phyloP scores from a whole-genome alignment of 768 basidiomycete genomes.

The Panaeolus papilionaceus region DNA sequence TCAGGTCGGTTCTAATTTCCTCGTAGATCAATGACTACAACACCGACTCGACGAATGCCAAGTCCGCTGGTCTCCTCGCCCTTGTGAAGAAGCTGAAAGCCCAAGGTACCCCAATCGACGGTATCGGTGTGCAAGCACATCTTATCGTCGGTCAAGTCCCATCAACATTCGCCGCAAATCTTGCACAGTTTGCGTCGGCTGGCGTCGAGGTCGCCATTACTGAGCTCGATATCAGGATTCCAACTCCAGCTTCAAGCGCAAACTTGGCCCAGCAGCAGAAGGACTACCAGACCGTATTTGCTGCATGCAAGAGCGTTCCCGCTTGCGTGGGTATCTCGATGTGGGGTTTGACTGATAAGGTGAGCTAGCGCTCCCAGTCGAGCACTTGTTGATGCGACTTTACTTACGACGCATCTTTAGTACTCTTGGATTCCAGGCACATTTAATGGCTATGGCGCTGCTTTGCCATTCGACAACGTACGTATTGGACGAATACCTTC shows the following conservation, averaged over 20 bases:
- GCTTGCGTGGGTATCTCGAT: slow-evolving; percentile 52
- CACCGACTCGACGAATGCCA: slow-evolving; percentile 51
- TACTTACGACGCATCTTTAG: slow-evolving; percentile 22
- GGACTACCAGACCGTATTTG: slow-evolving; percentile 62
- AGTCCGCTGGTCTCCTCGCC: slow-evolving; percentile 60
- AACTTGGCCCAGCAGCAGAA: slow-evolving; percentile 58
- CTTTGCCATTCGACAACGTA: slow-evolving; percentile 45
- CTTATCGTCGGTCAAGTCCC: slow-evolving; percentile 65
- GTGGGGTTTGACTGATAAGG: slow-evolving; percentile 54
- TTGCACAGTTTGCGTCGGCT: slow-evolving; percentile 59
- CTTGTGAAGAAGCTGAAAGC: slow-evolving; percentile 55
- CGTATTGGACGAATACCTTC: slow-evolving; percentile 11
- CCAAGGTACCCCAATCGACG: slow-evolving; percentile 60
- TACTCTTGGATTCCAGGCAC: slow-evolving; percentile 48
- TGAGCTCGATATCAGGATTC: slow-evolving; percentile 71
- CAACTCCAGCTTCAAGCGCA: slow-evolving; percentile 54
- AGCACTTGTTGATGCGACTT: neutral
- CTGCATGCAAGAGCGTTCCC: slow-evolving; percentile 53
- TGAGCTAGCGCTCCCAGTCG: slow-evolving; percentile 2
- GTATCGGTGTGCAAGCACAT: slow-evolving; percentile 67
- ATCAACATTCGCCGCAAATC: slow-evolving; percentile 49
- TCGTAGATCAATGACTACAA: slow-evolving; percentile 47
- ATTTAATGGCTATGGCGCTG: slow-evolving; percentile 47
- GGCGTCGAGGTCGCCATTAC: slow-evolving; percentile 75
- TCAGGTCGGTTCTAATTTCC: slow-evolving; percentile 18